Base-by-base conservation (phyloP, 1,284 basidiomycete genomes). In the Moesziomyces sp. region DNA sequence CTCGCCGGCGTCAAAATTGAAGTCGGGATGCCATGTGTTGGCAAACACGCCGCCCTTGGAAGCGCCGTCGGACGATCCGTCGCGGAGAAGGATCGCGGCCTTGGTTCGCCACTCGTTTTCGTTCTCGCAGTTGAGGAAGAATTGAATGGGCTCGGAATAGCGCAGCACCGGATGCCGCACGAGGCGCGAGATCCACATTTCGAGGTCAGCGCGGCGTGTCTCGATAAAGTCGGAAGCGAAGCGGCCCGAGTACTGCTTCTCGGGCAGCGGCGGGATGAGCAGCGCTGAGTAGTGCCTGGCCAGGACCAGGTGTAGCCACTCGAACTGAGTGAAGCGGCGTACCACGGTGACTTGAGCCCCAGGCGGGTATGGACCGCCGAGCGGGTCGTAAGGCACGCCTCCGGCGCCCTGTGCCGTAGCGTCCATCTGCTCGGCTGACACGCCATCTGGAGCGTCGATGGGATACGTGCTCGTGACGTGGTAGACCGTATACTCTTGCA, bases 141-240 rank as follows among this genome's bases (percentile, higher is more conserved):
- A 91, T 0, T 90, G 91, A n/a, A 93, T 84, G 23, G 91, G 89
- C 74, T 93, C 92, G 0, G 91, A 89, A 73, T 91, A 91, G 52
- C 92, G 86, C 38, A 91, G 88, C 11, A 94, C 85, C 0, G 92
- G 91, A 84, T 94, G 93, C n/a, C 91, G 85, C 19, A 90, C 89
- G 38, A 93, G 85, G 49, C 89, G 87, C 34, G 86, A 86, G 24
- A 94, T 86, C 84, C 93, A 94, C 45, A 91, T 86, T 78, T 93
- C 91, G 44, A 94, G 85, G 79, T 93, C 92, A 1, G 91, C 89
- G 46, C 92, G 85, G 34, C 93, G 86, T 5, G 90, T 91, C 79
- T 94, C 92, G 7, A 94, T 89, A 73, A 94, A 94, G 54, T 90
- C 91, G 16, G 88, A 87, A 56, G 88, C 91, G 82, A 93, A 93